Evolutionary conservation across 495 filamentous ascomycete species (phyloP), one percentile per base, ranked within the genome.

Genomic region (Rhypophila decipiens): DNA sequence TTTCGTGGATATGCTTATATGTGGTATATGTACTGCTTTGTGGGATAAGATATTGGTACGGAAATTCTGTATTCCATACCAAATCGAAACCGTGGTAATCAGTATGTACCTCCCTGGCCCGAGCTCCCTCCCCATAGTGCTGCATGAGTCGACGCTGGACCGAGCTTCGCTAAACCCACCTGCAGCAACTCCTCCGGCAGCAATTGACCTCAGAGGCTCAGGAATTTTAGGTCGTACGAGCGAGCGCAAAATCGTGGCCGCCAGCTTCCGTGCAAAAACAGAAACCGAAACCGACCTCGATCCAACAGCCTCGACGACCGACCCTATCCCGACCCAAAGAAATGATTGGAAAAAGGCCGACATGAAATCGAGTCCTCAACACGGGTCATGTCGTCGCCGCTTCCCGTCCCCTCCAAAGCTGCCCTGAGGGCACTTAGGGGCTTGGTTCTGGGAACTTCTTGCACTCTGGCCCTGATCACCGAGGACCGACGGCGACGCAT

Each of bases 401-500:
- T 74, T 31, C 70, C 71, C 49, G 67, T 76, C 37, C 73, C 74
- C 29, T 78, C 75, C 46, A 77, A 75, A 63, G 72, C 70, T 42
- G 75, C 71, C 50, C 55, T 78, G 44, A 70, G 72, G 49, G 68
- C 73, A 39, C 67, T 80, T 33, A 73, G 73, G 37, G 67, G 72
- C 39, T 63, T 80, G 41, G 68, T 70, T 41, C 49, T 78, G 0
- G 75, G 74, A 44, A 74, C 73, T 3, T 72, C 75, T 3, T 78
- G 74, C 61, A 74, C 72, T 20, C 57, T 80, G 46, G 72, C 70
- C 46, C 60, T 75, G 19, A 52, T 80, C 39, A 60, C 73, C 52
- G 76, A 80, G 53, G 76, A 78, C 56, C 74, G 71, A 31, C 69
- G 75, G 36, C 66, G 75, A 8, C 62, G 67, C 31, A 75, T 77